A percentile compares a stretch with the other conserved stretches of the same genome.
Evolutionary conservation across 352 stramenopile genomes (phyloP).

Genomic region (Phytopythium helicoides): DNA sequence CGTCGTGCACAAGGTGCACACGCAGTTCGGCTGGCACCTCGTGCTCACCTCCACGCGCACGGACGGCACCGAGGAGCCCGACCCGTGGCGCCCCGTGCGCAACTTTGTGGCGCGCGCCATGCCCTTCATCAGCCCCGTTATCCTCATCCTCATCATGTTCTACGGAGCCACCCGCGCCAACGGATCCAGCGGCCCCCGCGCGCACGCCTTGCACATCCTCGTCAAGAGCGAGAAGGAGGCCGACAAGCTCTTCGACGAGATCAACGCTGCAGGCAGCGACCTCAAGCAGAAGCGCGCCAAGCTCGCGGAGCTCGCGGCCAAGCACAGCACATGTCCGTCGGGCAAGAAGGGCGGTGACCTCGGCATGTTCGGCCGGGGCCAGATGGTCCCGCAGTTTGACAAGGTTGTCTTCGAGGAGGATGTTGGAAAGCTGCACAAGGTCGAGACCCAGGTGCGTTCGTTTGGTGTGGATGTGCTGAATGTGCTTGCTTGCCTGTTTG

Average conservation of each 20-base stretch:
- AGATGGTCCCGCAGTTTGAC: conserved; percentile 81
- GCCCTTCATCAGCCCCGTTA: conserved; percentile 46
- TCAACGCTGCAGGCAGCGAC: conserved; percentile 39
- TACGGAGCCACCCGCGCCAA: conserved; percentile 23
- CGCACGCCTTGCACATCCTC: conserved; percentile 62
- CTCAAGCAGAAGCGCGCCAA: conserved; percentile 35
- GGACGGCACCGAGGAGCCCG: conserved; percentile 36
- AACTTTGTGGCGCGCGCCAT: conserved; percentile 35
- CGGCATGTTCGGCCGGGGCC: conserved; percentile 59
- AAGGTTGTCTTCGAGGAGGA: conserved; percentile 59
- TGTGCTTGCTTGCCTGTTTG: neutral
- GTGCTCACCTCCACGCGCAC: conserved; percentile 55
- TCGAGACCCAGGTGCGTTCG: conserved; percentile 45
- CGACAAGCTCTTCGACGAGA: conserved; percentile 53
- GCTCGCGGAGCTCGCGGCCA: conserved; percentile 48
- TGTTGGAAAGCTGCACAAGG: conserved; percentile 54
- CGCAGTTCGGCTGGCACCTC: conserved; percentile 73
- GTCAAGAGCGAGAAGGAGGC: conserved; percentile 53
- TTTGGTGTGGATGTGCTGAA: neutral
- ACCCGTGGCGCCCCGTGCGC: conserved; percentile 32
- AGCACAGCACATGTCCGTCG: conserved; percentile 56
- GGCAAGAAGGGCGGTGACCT: conserved; percentile 62
- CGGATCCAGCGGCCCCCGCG: conserved; percentile 17
- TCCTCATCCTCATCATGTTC: conserved; percentile 56
- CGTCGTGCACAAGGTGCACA: conserved; percentile 82